Conservation (phyloP, 148 eudicot genomes). For the Diospyros lotus region DNA sequence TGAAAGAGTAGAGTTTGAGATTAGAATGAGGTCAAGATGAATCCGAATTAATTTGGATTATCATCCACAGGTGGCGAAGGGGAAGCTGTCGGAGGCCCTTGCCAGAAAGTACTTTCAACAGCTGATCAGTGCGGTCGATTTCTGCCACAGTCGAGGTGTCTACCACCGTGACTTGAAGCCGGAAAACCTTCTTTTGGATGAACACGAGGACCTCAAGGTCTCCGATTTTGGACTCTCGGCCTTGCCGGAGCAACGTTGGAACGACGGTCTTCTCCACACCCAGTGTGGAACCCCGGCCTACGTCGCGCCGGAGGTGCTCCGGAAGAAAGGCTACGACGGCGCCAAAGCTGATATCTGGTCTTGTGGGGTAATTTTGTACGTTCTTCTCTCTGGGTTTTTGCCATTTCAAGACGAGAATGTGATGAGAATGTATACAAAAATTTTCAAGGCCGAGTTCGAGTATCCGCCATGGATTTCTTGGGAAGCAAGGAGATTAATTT, state of each 20-base stretch:
- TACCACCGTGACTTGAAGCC: slow-evolving; percentile 27
- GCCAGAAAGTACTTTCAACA: slow-evolving; percentile 25
- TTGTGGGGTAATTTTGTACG: slow-evolving; percentile 25
- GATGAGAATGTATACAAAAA: slow-evolving; percentile 15
- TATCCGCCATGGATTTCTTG: slow-evolving; percentile 15
- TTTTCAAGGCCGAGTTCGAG: slow-evolving; percentile 9
- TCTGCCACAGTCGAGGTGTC: slow-evolving; percentile 22
- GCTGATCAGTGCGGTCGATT: slow-evolving; percentile 23
- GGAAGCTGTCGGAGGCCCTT: slow-evolving; percentile 4
- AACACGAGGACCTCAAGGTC: slow-evolving; percentile 14
- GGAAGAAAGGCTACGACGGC: slow-evolving; percentile 20
- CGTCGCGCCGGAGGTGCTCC: slow-evolving; percentile 22
- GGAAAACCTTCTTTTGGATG: slow-evolving; percentile 18
- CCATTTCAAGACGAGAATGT: slow-evolving; percentile 27
- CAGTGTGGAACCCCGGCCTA: slow-evolving; percentile 26
- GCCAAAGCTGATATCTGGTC: slow-evolving; percentile 22
- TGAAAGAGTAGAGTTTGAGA: no score
- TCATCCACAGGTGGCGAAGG: background rate
- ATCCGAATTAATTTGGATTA: no score
- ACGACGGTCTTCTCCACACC: slow-evolving; percentile 21
- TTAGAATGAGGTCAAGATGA: no score
- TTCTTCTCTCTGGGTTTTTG: slow-evolving; percentile 18
- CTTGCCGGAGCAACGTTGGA: slow-evolving; percentile 3
- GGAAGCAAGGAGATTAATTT: slow-evolving; percentile 8
- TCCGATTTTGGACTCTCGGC: slow-evolving; percentile 25